Evolutionary conservation across 2,329 filamentous ascomycete species (phyloP).

Genomic region (Tolypocladium paradoxum): DNA sequence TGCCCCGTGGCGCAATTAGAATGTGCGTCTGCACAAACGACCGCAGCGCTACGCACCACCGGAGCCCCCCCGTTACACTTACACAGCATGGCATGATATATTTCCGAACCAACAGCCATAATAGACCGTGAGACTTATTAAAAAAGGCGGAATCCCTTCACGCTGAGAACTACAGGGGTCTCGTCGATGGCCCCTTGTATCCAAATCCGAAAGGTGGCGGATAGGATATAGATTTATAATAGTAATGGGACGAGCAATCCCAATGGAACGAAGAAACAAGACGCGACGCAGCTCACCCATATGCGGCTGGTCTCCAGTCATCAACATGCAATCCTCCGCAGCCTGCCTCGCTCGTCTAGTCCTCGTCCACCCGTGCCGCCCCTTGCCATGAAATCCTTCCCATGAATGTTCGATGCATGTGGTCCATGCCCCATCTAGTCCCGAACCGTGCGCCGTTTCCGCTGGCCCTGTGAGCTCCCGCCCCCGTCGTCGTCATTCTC

Average conservation of each 20-base stretch:
- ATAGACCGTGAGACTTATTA: no score
- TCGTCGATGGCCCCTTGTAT: neutral
- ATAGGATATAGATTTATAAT: neutral
- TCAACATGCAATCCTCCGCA: neutral
- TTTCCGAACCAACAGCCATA: no score
- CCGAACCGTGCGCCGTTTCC: constrained; percentile 6
- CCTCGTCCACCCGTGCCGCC: neutral
- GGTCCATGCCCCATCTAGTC: constrained; percentile 2
- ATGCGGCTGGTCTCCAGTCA: neutral
- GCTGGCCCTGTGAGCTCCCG: constrained; percentile 4
- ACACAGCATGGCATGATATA: no score
- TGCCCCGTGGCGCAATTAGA: no score
- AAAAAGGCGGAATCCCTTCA: neutral
- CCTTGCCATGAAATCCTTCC: neutral
- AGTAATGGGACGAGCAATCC: neutral
- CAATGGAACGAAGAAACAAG: neutral
- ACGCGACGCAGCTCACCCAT: neutral
- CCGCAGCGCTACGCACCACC: no score
- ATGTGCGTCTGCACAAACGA: no score
- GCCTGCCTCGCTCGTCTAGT: neutral
- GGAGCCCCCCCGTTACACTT: no score
- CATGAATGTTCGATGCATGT: neutral
- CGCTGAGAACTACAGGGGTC: neutral
- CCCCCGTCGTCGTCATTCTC: constrained; percentile 8
- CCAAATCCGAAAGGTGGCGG: neutral